phyloP scores from a whole-genome alignment of 2,329 filamentous ascomycete genomes.

The Nannizziopsis arthrosporioides region DNA sequence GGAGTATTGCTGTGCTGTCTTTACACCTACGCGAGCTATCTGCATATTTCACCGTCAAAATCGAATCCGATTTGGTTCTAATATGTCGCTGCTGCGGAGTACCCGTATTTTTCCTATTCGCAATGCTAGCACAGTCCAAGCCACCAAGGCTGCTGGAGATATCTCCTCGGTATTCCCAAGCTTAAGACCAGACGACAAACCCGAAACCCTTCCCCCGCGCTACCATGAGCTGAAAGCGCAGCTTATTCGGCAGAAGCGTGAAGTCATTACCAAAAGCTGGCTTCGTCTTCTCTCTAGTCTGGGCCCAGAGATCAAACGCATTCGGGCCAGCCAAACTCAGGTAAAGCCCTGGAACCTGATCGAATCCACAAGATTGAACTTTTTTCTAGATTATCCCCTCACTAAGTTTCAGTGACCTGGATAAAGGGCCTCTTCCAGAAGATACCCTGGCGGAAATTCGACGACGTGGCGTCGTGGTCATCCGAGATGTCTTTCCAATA shows the following conservation, averaged over 20 bases:
- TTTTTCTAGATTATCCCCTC: slow-evolving; percentile 31
- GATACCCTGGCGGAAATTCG: slow-evolving; percentile 40
- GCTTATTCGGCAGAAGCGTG: slow-evolving; percentile 32
- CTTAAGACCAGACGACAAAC: slow-evolving; percentile 32
- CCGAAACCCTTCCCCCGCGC: slow-evolving; percentile 32
- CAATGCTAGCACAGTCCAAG: slow-evolving; percentile 16
- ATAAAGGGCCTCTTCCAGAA: slow-evolving; percentile 27
- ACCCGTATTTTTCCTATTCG: neutral
- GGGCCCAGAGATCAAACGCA: slow-evolving; percentile 31
- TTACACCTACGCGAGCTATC: neutral
- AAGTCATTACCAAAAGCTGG: slow-evolving; percentile 32
- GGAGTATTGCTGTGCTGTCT: no score
- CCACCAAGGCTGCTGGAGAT: slow-evolving; percentile 36
- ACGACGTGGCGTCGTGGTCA: slow-evolving; percentile 48
- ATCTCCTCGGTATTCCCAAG: slow-evolving; percentile 41
- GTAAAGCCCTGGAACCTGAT: slow-evolving; percentile 20
- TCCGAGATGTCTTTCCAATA: slow-evolving; percentile 54
- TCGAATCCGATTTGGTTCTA: neutral
- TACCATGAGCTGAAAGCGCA: slow-evolving; percentile 32
- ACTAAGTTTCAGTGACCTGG: slow-evolving; percentile 32
- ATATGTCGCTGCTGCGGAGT: neutral
- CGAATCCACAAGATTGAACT: neutral
- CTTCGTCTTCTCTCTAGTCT: slow-evolving; percentile 31
- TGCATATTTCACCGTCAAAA: neutral
- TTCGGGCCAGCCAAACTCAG: slow-evolving; percentile 31